Evolutionary conservation across 176 grass and related monocot genomes (phyloP).

Genomic region (Alopecurus myosuroides): DNA sequence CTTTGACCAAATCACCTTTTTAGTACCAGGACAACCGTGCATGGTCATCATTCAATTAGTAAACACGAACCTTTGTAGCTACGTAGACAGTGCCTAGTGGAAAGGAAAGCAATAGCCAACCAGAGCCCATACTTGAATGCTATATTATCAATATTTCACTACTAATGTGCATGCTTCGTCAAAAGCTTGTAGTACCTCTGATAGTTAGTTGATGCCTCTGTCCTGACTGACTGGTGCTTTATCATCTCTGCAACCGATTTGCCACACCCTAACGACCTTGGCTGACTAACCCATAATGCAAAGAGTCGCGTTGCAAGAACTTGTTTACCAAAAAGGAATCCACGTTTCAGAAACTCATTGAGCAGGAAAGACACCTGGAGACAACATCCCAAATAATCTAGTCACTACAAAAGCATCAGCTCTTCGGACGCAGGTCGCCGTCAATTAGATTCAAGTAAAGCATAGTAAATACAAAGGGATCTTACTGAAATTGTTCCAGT

Average conservation of each 20-base stretch:
- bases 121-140: slow-evolving; percentile 28
- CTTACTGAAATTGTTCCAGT: slow-evolving; percentile 19
- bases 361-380: slow-evolving; percentile 9
- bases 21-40: slow-evolving; percentile 27
- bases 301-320: slow-evolving; percentile 26
- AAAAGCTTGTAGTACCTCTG: slow-evolving; percentile 30
- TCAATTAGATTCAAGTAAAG: slow-evolving; percentile 18
- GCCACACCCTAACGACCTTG: slow-evolving; percentile 7
- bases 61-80: slow-evolving; percentile 21
- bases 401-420: not conserved
- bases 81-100: slow-evolving; percentile 35
- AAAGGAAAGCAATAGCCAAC: slow-evolving; percentile 38
- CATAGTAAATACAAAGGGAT: slow-evolving; percentile 18
- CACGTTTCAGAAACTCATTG: slow-evolving; percentile 33
- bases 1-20: slow-evolving; percentile 37
- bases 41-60: slow-evolving; percentile 35
- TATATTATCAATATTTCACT: slow-evolving; percentile 9
- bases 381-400: not conserved
- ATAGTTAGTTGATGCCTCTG: slow-evolving; percentile 27
- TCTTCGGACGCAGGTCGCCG: not conserved
- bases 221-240: slow-evolving; percentile 17
- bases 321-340: slow-evolving; percentile 5
- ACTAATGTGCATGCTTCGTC: slow-evolving; percentile 54
- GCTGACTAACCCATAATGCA: slow-evolving; percentile 27
- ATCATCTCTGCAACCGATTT: slow-evolving; percentile 32